A percentile compares a stretch with the other conserved stretches of the same genome.
Conservation (phyloP, 352 stramenopile genomes). For the Pythium pyrilobum region DNA sequence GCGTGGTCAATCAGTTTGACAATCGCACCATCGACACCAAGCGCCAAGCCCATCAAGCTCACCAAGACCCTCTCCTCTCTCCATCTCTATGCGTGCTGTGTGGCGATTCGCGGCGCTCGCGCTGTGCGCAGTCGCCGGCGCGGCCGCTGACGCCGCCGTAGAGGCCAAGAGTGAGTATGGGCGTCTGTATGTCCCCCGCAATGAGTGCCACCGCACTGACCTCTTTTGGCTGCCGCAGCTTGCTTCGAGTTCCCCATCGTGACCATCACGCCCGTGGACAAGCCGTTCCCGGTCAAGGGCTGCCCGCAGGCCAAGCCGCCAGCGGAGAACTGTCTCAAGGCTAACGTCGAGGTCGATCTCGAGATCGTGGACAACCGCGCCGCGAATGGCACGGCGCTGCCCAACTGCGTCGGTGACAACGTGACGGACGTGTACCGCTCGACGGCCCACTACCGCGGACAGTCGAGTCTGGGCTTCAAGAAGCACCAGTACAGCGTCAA, state of each 20-base stretch:
- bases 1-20: too few species aligned
- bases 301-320: conserved; percentile 62
- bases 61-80: too few species aligned
- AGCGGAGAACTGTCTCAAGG: conserved; percentile 67
- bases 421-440: conserved; percentile 34
- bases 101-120: too few species aligned
- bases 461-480: conserved; percentile 65
- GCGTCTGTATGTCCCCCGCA: too few species aligned
- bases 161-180: not conserved
- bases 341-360: conserved; percentile 31
- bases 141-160: too few species aligned
- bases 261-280: conserved; percentile 44
- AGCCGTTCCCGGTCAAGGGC: conserved; percentile 44
- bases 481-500: conserved; percentile 79
- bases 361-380: conserved; percentile 53
- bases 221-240: conserved; percentile 8
- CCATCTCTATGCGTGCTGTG: too few species aligned
- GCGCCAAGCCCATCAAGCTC: too few species aligned
- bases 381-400: conserved; percentile 20
- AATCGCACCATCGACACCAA: too few species aligned
- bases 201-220: too few species aligned
- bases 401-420: conserved; percentile 45
- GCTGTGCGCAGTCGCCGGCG: too few species aligned
- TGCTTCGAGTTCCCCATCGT: conserved; percentile 72
- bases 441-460: conserved; percentile 65